Conservation (phyloP, 345 rosid genomes). For the Heritiera littoralis region DNA sequence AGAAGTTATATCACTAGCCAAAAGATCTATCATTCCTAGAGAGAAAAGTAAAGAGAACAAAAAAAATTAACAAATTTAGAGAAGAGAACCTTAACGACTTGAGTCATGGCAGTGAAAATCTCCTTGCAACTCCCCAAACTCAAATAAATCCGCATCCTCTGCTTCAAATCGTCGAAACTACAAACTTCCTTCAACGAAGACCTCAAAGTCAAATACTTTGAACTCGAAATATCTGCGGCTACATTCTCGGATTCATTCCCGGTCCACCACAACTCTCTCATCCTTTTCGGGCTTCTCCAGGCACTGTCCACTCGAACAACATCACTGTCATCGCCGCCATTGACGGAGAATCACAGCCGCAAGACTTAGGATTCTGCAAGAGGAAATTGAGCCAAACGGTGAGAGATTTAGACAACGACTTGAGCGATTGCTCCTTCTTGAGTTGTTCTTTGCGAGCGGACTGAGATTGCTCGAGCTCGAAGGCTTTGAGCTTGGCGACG, state of each 20-base stretch:
- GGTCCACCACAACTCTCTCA: slow-evolving; percentile 53
- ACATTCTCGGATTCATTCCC: slow-evolving; percentile 35
- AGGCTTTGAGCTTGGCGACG: slow-evolving; percentile 53
- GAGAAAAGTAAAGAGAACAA: background rate
- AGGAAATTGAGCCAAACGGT: slow-evolving; percentile 88
- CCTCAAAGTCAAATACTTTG: slow-evolving; percentile 42
- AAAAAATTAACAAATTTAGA: background rate
- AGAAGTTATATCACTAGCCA: background rate
- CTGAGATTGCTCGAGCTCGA: slow-evolving; percentile 71
- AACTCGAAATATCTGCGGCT: slow-evolving; percentile 33
- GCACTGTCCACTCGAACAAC: slow-evolving; percentile 43
- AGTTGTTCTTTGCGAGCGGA: slow-evolving; percentile 70
- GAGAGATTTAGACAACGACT: slow-evolving; percentile 70
- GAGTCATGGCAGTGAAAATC: slow-evolving; percentile 61
- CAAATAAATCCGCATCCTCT: slow-evolving; percentile 65
- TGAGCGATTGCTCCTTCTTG: slow-evolving; percentile 60
- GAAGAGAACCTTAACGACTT: slow-evolving; percentile 61
- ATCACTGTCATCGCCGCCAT: slow-evolving; percentile 26
- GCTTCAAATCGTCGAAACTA: slow-evolving; percentile 86
- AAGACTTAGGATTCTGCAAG: slow-evolving; percentile 58
- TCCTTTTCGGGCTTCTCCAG: slow-evolving; percentile 71
- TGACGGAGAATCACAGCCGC: slow-evolving; percentile 53
- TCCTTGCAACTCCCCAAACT: slow-evolving; percentile 69
- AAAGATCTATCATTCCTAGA: background rate
- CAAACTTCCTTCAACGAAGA: slow-evolving; percentile 71